Percentiles rank a stretch among this genome's conserved stretches.
Evolutionary conservation across 129 eudicot genomes (phyloP).

Genomic region (sunflower (Helianthus annuus)): DNA sequence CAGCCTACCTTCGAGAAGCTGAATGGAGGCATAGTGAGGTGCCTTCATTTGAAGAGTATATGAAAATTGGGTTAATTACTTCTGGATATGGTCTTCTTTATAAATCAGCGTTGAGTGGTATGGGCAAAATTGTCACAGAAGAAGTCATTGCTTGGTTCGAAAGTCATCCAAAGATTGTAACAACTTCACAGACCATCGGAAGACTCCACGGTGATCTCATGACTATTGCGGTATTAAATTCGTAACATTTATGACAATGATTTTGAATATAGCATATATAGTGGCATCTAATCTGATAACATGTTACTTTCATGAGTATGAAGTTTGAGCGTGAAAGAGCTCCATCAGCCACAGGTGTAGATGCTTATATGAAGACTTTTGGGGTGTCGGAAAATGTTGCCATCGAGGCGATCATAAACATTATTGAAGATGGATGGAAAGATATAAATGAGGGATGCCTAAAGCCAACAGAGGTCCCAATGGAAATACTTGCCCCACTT

Average conservation of each 20-base stretch:
- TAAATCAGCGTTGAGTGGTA: too few species aligned
- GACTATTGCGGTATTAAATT: not conserved
- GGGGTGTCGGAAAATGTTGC: constrained; percentile 15
- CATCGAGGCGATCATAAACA: too few species aligned
- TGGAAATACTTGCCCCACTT: too few species aligned
- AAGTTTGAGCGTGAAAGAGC: constrained; percentile 16
- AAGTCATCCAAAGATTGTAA: too few species aligned
- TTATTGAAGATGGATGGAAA: too few species aligned
- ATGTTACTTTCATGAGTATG: not conserved
- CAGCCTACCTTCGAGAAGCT: not conserved
- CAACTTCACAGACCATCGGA: not conserved
- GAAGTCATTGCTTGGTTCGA: too few species aligned
- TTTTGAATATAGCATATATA: not conserved
- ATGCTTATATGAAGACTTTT: constrained; percentile 13
- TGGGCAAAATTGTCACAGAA: too few species aligned
- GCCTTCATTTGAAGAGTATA: not conserved
- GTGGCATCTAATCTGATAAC: not conserved
- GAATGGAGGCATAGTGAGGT: constrained; percentile 1
- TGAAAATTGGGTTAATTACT: not conserved
- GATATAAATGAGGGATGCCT: too few species aligned
- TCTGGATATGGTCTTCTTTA: too few species aligned
- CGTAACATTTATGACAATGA: not conserved
- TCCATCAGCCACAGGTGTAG: not conserved
- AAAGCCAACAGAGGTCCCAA: too few species aligned
- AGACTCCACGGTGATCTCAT: not conserved